Evolutionary conservation across 2,329 filamentous ascomycete species (phyloP), one percentile per base, ranked within the genome.

Genomic region (Aplosporella prunicola): DNA sequence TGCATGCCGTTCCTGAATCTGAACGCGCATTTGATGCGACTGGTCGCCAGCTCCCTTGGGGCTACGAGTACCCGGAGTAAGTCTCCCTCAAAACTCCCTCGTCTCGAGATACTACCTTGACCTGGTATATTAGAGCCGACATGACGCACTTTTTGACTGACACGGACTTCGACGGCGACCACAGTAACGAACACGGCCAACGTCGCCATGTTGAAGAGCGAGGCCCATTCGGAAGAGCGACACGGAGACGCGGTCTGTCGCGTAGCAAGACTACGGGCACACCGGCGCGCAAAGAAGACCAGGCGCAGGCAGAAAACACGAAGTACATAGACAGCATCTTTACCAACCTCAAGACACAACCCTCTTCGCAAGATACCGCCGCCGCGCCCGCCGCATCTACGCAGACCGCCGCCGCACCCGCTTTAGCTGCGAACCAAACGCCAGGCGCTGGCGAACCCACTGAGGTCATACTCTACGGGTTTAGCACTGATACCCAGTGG

Each of bases 381-480:
- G 28, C 43, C 5, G 29, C 35, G 5, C 32, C 38, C 11, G 32
- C 35, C n/a, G 11, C 30, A 13, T n/a, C 35, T 15, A n/a, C 31
- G 13, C 46, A 50, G 41, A 39, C 50, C 5, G 40, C 64, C 30
- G 61, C 60, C 42, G 51, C 64, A 11, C 60, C 63, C 35, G 53
- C 55, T n/a, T 20, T 40, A 9, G 35, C 44, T 55, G 3, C 54
- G 57, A 29, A 14, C 17, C 39, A 63, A 60, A 46, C 53, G 47
- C 41, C 56, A 47, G 40, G 60, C 52, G 45, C 56, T 28, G 72
- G 70, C 45, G 71, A 75, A 45, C 75, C 78, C 2, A 81, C 83
- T 25, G 87, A 95, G 61, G 75, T 93, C 45, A 77, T 94, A 39
- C 69, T 96, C 11, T 83, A 88, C 48, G 89, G 89, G 20, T 95